Evolutionary conservation across 352 stramenopile species (phyloP).

Genomic region (Phytophthora aleatoria): DNA sequence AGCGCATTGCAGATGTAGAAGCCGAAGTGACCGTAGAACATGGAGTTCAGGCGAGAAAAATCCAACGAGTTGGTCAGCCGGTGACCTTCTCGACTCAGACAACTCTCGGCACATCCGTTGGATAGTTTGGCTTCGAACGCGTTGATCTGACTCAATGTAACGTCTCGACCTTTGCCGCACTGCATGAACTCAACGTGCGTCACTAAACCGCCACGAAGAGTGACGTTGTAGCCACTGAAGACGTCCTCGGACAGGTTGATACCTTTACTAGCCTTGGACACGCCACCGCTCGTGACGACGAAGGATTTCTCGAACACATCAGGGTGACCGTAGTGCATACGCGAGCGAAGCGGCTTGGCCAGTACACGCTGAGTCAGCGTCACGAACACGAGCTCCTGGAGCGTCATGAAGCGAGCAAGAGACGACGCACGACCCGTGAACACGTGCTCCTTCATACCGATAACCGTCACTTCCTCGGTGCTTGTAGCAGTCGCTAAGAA

Average conservation of each 20-base stretch:
- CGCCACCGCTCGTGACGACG: constrained; percentile 79
- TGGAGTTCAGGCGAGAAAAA: constrained; percentile 89
- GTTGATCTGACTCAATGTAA: constrained; percentile 89
- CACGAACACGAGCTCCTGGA: constrained; percentile 89
- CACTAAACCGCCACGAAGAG: constrained; percentile 76
- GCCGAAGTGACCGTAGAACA: constrained; percentile 89
- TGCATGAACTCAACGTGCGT: constrained; percentile 91
- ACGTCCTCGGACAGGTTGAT: constrained; percentile 91
- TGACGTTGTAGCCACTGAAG: constrained; percentile 89
- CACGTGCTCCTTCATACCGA: constrained; percentile 91
- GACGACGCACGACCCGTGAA: constrained; percentile 89
- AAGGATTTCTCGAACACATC: constrained; percentile 91
- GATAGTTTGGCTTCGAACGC: constrained; percentile 89
- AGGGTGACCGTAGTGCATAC: constrained; percentile 89
- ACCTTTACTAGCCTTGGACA: constrained; percentile 88
- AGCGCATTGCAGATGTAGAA: constrained; percentile 91
- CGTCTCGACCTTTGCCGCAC: constrained; percentile 87
- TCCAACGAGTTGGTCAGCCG: constrained; percentile 78
- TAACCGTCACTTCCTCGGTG: constrained; percentile 79
- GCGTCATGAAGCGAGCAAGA: constrained; percentile 86
- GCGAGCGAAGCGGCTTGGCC: constrained; percentile 70
- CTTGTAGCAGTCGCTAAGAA: constrained; percentile 75
- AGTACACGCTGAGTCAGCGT: constrained; percentile 86
- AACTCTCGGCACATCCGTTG: constrained; percentile 84
- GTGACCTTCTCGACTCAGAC: constrained; percentile 80